Evolutionary conservation across 208 protist species (phyloP).

Genomic region (Trypanosoma scelopori): DNA sequence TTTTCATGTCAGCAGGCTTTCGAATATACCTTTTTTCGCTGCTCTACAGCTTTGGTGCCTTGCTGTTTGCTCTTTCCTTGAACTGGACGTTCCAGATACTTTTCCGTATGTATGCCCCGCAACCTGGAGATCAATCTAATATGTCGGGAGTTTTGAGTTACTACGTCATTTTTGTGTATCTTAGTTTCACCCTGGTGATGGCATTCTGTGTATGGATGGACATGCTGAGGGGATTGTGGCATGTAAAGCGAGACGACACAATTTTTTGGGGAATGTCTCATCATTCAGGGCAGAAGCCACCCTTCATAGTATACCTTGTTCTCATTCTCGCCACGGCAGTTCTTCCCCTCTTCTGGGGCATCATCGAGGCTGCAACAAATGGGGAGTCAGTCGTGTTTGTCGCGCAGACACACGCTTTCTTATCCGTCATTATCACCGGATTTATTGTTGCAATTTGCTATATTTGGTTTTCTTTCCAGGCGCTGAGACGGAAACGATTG

Average conservation of each 20-base stretch:
- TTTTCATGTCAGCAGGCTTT: conserved; percentile 71
- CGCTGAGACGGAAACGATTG: conserved; percentile 60
- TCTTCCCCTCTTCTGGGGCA: conserved; percentile 73
- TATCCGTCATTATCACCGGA: conserved; percentile 51
- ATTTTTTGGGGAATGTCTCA: conserved; percentile 81
- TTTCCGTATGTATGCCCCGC: conserved; percentile 64
- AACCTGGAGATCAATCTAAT: conserved; percentile 28
- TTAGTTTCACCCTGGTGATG: conserved; percentile 68
- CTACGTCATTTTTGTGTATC: conserved; percentile 76
- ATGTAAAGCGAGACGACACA: conserved; percentile 51
- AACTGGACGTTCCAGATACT: conserved; percentile 77
- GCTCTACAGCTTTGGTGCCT: conserved; percentile 58
- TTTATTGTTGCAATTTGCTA: conserved; percentile 76
- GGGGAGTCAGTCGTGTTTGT: conserved; percentile 71
- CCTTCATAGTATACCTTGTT: conserved; percentile 69
- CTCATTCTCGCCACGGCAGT: conserved; percentile 64
- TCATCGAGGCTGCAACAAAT: conserved; percentile 53
- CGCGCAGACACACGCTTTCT: conserved; percentile 66
- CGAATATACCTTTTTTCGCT: conserved; percentile 76
- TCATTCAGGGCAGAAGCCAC: conserved; percentile 63
- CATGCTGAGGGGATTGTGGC: conserved; percentile 72
- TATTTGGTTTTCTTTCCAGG: conserved; percentile 76
- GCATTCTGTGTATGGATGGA: conserved; percentile 67
- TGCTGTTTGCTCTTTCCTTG: conserved; percentile 54
- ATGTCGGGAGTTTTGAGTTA: conserved; percentile 58